phyloP scores from a whole-genome alignment of 1,284 basidiomycete genomes.

The Bondarzewia mesenterica region DNA sequence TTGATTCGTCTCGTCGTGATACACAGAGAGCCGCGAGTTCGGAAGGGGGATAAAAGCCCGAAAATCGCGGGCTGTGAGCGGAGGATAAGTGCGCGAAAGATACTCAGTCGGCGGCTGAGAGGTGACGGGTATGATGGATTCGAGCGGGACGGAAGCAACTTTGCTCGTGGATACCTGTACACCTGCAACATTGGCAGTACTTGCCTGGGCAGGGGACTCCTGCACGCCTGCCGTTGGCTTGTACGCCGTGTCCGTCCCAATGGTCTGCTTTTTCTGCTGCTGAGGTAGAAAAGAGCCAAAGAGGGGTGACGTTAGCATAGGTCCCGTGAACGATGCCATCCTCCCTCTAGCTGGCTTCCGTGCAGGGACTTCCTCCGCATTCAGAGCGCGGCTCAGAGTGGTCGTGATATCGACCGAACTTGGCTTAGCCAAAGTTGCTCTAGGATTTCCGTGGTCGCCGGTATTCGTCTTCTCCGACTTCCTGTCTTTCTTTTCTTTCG shows the following conservation, averaged over 20 bases:
- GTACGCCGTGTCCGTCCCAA: constrained; percentile 19
- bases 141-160: constrained; percentile 68
- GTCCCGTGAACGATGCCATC: constrained; percentile 6
- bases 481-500: constrained; percentile 38
- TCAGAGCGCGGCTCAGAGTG: constrained; percentile 36
- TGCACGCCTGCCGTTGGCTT: constrained; percentile 11
- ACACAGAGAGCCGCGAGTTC: constrained; percentile 44
- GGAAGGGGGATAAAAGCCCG: constrained; percentile 56
- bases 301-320: constrained; percentile 36
- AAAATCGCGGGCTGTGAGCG: constrained; percentile 62
- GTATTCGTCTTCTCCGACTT: constrained; percentile 18
- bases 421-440: constrained; percentile 30
- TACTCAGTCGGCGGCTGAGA: constrained; percentile 84
- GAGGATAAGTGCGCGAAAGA: constrained; percentile 63
- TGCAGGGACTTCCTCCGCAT: constrained; percentile 15
- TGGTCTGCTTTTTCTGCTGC: constrained; percentile 34
- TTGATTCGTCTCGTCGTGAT: constrained; percentile 45
- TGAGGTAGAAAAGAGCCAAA: constrained; percentile 51
- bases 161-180: constrained; percentile 7
- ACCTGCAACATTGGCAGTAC: not conserved
- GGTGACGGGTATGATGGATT: constrained; percentile 82
- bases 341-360: constrained; percentile 28
- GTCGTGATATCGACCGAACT: constrained; percentile 35
- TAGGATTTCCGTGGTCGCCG: constrained; percentile 25
- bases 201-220: not conserved